Evolutionary conservation across 2,329 filamentous ascomycete genomes (phyloP), one percentile per base, ranked within the genome.

Genomic region (Monosporascus sp.): DNA sequence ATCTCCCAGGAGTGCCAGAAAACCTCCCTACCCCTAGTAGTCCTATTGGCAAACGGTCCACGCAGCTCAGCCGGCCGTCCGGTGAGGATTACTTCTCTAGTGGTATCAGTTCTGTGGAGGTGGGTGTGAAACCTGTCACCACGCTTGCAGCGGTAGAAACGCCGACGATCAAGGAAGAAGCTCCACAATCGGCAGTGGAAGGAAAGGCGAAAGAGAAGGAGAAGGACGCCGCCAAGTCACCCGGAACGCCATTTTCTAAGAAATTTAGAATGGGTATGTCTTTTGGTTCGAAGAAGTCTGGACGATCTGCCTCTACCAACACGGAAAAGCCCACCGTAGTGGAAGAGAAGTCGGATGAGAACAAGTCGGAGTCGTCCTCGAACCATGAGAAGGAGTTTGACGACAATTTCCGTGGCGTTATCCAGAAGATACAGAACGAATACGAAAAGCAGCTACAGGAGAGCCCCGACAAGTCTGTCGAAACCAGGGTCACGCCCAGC

Each of bases 221-320:
- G 5, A 77, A 75, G 53, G 73, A 77, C 0, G 86, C 78, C 52
- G 73, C 76, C 14, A 88, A 89, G 61, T 73, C 77, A 2, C 74
- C 75, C 5, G 74, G 77, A 52, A 86, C 81, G 2, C 76, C 90
- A 6, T 68, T 69, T 51, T 58, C 65, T 48, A 68, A 68, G 57
- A 69, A 68, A 53, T 69, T 69, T 34, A 61, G 64, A 45, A 69
- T 69, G 60, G 65, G 64, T 14, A 68, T 68, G 66, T 85, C 86
- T 1, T 91, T 93, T 64, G 86, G 87, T 61, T 87, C 86, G 64
- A 97, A 95, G 76, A 96, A 96, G 71, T 78, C 93, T 16, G 85
- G 85, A 14, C 83, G 90, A 17, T 86, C 86, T 2, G 76, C 86
- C 4, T 82, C 82, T 0, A 82, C 81, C 26, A 81, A 81, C 6